Conservation (phyloP, 2,329 filamentous ascomycete species). For the Gaeumannomyces sp. region DNA sequence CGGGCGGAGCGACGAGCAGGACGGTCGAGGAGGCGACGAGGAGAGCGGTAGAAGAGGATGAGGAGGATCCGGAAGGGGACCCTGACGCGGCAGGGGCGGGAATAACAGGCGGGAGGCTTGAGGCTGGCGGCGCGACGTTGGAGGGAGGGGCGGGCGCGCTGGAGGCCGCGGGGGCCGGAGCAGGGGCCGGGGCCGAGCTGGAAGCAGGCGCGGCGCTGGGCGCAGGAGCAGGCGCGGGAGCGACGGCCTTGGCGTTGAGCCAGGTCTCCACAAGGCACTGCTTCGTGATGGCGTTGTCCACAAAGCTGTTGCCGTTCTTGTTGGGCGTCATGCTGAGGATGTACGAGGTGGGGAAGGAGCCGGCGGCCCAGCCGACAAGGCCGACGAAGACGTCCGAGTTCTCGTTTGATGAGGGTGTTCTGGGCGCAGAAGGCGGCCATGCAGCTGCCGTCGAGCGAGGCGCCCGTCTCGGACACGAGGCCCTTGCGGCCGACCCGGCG, state of each 20-base stretch:
- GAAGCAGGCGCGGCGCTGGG: neutral
- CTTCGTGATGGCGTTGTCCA: conserved; percentile 15
- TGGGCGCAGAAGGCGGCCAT: conserved; percentile 25
- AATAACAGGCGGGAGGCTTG: too few species aligned
- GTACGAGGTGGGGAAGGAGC: conserved; percentile 21
- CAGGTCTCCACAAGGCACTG: conserved; percentile 17
- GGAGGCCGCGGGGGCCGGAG: too few species aligned
- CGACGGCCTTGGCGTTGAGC: conserved; percentile 5
- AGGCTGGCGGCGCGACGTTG: too few species aligned
- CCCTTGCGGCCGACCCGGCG: conserved; percentile 27
- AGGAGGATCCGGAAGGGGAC: neutral
- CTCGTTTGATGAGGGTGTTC: conserved; percentile 26
- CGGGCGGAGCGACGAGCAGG: neutral
- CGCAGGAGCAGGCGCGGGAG: neutral
- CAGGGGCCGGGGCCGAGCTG: neutral
- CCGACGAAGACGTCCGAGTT: conserved; percentile 26
- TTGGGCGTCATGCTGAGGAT: conserved; percentile 23
- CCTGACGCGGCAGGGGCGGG: too few species aligned
- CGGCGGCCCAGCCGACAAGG: conserved; percentile 23
- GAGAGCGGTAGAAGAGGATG: neutral
- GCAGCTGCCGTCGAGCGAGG: conserved; percentile 28
- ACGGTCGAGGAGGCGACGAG: neutral
- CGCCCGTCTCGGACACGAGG: conserved; percentile 30
- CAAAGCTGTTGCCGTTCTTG: conserved; percentile 19
- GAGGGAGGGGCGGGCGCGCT: too few species aligned